Evolutionary conservation across 306 rosid genomes (phyloP), one percentile per base, ranked within the genome.

Genomic region (Sicyos edulis): DNA sequence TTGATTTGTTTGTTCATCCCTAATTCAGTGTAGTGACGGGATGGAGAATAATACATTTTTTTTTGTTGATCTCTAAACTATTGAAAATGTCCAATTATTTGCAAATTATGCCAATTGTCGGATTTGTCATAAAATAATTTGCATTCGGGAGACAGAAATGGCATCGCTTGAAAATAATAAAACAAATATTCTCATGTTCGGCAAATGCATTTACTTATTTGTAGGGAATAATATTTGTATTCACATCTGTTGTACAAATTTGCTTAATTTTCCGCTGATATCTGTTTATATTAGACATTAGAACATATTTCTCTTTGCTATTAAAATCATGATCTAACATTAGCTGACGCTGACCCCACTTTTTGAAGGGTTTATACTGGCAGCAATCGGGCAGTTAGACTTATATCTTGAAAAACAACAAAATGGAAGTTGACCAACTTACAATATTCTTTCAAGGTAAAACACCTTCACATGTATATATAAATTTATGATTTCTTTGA

Each of bases 351-450:
- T 7, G 58, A 60, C 47, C 22, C 70, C 83, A 78, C 77, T 82
- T 55, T 78, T 65, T 82, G 79, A 54, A 95, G 99, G 97, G 89
- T 86, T 95, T 57, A 81, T 95, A 76, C 69, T 89, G 88, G 96
- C 99, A 7, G 95, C 97, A 56, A 87, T 83, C 0, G 88, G 96
- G 70, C 86, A 86, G 85, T 84, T 95, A 81, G 87, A 89, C 79
- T 76, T 86, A 15, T 78, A 86, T 79, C 77, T 82, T 67, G 77
- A 82, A 72, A 73, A 79, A 75, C 83, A 80, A 70, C 77, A 79
- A 73, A 87, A 89, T 78, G 90, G 89, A 77, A 77, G 82, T 76
- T 63, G 77, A 82, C 70, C 68, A 79, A 74, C 83, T 32, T 52
- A 70, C 59, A 20, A 42, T 68, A 69, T 78, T 74, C 62, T 61